Conservation (phyloP, 805 yeast genomes). For the Lipomyces starkeyi region DNA sequence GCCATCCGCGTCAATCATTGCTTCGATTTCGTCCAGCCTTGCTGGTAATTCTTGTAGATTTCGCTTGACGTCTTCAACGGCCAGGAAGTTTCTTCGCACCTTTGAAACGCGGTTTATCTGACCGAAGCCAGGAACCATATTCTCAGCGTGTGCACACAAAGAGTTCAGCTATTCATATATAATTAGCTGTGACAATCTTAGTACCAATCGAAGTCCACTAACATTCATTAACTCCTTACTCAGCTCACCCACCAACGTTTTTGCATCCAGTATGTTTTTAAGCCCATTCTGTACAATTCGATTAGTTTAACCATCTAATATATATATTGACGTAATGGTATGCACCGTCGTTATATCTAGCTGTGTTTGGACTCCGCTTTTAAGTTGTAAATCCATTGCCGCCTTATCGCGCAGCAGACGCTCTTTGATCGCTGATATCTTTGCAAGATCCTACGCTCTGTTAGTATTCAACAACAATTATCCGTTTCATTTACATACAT, state of each 20-base stretch:
- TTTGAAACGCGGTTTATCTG: constrained; percentile 62
- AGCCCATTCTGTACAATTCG: constrained; percentile 16
- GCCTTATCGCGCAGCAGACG: constrained; percentile 63
- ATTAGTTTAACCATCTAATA: neutral
- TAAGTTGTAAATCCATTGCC: constrained; percentile 74
- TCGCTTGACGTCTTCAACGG: constrained; percentile 67
- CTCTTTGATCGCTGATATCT: constrained; percentile 45
- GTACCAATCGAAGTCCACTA: neutral
- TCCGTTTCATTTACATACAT: constrained; percentile 24
- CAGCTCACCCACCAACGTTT: constrained; percentile 53
- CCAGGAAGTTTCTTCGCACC: constrained; percentile 72
- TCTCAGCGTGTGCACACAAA: constrained; percentile 29
- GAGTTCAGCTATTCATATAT: constrained; percentile 19
- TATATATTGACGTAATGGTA: neutral
- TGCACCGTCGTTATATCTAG: constrained; percentile 57
- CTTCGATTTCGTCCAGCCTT: constrained; percentile 57
- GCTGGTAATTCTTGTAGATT: constrained; percentile 64
- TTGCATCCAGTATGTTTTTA: constrained; percentile 10
- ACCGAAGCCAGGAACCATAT: constrained; percentile 66
- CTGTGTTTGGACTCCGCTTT: constrained; percentile 69
- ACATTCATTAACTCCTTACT: constrained; percentile 51
- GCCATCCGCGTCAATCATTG: constrained; percentile 57
- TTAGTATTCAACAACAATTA: neutral
- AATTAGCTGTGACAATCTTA: neutral
- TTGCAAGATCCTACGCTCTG: constrained; percentile 44